These are phyloP conservation scores for Roridomyces roridus DNA, from an alignment of 768 basidiomycete species.

Conservation along the genomic window DNA sequence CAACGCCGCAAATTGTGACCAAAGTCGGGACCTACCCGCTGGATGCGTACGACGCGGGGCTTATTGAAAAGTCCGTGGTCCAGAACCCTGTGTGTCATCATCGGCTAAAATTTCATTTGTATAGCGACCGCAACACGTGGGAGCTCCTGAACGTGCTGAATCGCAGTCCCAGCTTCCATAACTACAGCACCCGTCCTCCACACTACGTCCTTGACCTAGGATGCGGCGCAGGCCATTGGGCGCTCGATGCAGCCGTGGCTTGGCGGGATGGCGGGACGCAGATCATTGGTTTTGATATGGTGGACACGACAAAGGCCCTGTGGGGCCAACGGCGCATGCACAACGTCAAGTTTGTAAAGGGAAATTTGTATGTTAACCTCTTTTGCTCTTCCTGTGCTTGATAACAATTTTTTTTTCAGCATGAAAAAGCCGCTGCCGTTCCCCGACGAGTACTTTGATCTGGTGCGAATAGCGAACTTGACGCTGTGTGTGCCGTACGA, in stretches of 20 bases:
- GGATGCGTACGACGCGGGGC: conserved; percentile 28
- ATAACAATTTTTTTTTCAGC: conserved; percentile 28
- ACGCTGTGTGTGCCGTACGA: conserved; percentile 49
- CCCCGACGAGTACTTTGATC: conserved; percentile 53
- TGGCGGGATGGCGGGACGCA: conserved; percentile 50
- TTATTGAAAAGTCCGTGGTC: conserved; percentile 27
- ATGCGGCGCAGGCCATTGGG: conserved; percentile 60
- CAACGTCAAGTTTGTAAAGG: conserved; percentile 29
- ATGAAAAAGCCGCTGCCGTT: conserved; percentile 53
- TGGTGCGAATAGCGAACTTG: conserved; percentile 59
- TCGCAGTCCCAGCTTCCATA: conserved; percentile 31
- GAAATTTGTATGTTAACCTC: conserved; percentile 28
- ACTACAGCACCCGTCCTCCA: conserved; percentile 37
- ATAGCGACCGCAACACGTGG: conserved; percentile 50
- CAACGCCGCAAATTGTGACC: conserved; percentile 11
- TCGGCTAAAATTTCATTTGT: not conserved
- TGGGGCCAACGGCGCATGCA: conserved; percentile 22
- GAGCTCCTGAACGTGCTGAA: conserved; percentile 46
- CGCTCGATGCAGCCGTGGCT: conserved; percentile 49
- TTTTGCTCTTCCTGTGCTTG: not conserved
- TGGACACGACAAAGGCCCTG: conserved; percentile 26
- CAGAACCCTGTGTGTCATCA: not conserved
- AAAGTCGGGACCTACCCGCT: conserved; percentile 30
- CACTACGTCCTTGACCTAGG: conserved; percentile 58
- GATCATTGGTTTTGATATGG: conserved; percentile 40